phyloP scores from a whole-genome alignment of 305 asterid species.

The Fraxinus nigra region DNA sequence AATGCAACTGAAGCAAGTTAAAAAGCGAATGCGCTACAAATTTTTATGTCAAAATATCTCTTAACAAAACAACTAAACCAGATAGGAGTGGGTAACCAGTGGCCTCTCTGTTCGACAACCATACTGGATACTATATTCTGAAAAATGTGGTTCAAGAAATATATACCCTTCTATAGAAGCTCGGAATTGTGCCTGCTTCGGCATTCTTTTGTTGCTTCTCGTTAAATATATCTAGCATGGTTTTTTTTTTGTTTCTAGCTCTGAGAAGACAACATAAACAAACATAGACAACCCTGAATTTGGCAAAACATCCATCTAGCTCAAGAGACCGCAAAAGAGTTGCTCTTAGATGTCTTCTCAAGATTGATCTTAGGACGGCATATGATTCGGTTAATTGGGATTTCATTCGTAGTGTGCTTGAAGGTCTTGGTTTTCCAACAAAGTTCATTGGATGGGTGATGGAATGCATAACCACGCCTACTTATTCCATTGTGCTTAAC shows the following conservation, averaged over 20 bases:
- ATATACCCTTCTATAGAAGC: slow-evolving; percentile 84
- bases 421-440: too few relatives aligned
- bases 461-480: too few relatives aligned
- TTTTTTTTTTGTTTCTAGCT: slow-evolving; percentile 84
- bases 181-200: slow-evolving; percentile 86
- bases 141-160: background rate
- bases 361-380: too few relatives aligned
- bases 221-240: slow-evolving; percentile 87
- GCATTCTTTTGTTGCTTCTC: slow-evolving; percentile 93
- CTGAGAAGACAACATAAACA: slow-evolving; percentile 33
- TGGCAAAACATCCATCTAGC: background rate
- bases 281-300: background rate
- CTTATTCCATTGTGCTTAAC: too few relatives aligned
- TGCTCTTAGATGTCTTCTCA: too few relatives aligned
- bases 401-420: too few relatives aligned
- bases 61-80: background rate
- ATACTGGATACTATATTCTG: background rate
- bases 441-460: too few relatives aligned
- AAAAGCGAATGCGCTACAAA: background rate
- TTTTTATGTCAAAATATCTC: background rate
- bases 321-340: too few relatives aligned
- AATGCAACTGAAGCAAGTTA: background rate
- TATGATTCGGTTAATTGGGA: too few relatives aligned
- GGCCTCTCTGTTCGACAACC: background rate
- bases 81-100: background rate